Percentiles rank a stretch among this genome's conserved stretches.
Conservation (phyloP, 2,329 filamentous ascomycete genomes). For the Penicillium sp. region DNA sequence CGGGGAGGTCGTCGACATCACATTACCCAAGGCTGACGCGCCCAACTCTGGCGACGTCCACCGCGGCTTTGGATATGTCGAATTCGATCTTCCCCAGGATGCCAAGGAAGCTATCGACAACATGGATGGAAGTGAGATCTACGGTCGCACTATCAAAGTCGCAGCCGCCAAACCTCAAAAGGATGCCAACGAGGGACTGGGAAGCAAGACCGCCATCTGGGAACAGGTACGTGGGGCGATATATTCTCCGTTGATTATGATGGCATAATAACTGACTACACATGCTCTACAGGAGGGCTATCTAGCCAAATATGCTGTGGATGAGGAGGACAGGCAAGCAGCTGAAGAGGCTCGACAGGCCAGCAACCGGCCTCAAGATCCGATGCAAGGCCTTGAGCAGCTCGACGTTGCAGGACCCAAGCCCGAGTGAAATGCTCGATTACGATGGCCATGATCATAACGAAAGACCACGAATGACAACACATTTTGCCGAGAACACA, state of each 20-base stretch:
- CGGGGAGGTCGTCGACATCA: conserved; percentile 90
- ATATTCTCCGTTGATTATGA: not conserved
- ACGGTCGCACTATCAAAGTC: conserved; percentile 88
- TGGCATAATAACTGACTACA: conserved; percentile 30
- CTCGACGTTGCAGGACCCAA: conserved; percentile 93
- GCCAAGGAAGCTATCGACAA: conserved; percentile 97
- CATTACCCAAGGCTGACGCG: conserved; percentile 83
- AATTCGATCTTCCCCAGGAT: conserved; percentile 84
- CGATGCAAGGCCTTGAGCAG: conserved; percentile 94
- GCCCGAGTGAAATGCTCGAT: conserved; percentile 59
- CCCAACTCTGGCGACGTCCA: conserved; percentile 79
- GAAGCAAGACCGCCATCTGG: conserved; percentile 94
- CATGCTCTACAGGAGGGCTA: conserved; percentile 76
- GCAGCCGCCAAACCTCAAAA: conserved; percentile 91
- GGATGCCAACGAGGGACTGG: conserved; percentile 81
- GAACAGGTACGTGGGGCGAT: conserved; percentile 72
- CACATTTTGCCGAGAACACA: conserved; percentile 35
- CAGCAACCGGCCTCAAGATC: conserved; percentile 68
- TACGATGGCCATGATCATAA: conserved; percentile 29
- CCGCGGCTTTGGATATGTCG: conserved; percentile 93
- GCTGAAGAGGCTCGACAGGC: conserved; percentile 59
- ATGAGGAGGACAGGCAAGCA: conserved; percentile 73
- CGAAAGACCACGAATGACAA: conserved; percentile 32
- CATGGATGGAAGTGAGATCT: conserved; percentile 96
- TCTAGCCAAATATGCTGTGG: conserved; percentile 83